These are phyloP conservation scores for Funneliformis caledonium DNA, from an alignment of 371 early-diverging fungal genomes.

Conservation along the genomic window DNA sequence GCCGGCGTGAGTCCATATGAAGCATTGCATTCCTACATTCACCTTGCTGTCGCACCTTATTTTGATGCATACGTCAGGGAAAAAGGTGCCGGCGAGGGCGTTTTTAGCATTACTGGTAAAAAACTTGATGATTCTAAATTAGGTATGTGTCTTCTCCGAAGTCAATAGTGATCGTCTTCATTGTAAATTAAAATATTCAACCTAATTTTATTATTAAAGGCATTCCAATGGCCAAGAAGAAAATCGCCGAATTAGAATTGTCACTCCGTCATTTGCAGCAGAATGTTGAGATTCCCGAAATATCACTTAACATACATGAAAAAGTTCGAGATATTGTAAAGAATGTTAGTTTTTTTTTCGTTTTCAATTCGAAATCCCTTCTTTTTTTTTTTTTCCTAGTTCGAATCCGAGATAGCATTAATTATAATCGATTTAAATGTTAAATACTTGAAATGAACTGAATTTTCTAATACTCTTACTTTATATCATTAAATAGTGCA, in stretches of 20 bases:
- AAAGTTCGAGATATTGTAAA: constrained; percentile 81
- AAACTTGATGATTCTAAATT: constrained; percentile 88
- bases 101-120: constrained; percentile 55
- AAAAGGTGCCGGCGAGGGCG: constrained; percentile 59
- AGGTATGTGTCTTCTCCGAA: constrained; percentile 51
- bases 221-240: constrained; percentile 94
- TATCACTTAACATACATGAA: constrained; percentile 84
- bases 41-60: constrained; percentile 95
- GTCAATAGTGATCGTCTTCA: background rate
- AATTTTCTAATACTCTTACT: background rate
- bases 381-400: background rate
- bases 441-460: background rate
- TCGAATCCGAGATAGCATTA: too few relatives aligned
- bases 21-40: constrained; percentile 89
- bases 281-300: constrained; percentile 97
- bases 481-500: constrained; percentile 29
- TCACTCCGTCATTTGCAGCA: constrained; percentile 94
- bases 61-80: constrained; percentile 92
- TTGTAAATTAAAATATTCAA: constrained; percentile 5
- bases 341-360: constrained; percentile 54
- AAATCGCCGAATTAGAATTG: constrained; percentile 97
- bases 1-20: constrained; percentile 79
- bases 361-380: background rate
- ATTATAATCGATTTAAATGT: too few relatives aligned
- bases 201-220: constrained; percentile 43